Percentiles rank a stretch among this genome's conserved stretches.
Evolutionary conservation across 495 filamentous ascomycete genomes (phyloP).

Genomic region (Chaetomium cochliodes): DNA sequence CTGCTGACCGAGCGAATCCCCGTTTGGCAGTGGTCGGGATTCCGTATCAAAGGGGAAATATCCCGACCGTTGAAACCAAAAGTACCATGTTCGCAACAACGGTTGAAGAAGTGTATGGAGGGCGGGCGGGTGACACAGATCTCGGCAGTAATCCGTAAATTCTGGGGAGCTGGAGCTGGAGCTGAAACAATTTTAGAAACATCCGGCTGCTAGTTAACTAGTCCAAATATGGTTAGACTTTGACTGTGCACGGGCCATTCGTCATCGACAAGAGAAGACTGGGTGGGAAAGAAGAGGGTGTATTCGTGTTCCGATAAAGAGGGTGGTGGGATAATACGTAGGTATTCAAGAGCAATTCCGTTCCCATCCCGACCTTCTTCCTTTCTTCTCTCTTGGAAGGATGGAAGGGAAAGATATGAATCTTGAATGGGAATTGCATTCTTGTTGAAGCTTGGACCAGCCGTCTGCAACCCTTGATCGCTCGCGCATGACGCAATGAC

Average conservation of each 20-base stretch:
- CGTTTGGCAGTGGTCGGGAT: not conserved
- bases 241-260: not conserved
- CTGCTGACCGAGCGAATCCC: not conserved
- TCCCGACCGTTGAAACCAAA: not conserved
- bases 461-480: not conserved
- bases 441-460: no score
- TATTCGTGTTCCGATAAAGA: no score
- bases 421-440: no score
- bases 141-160: not conserved
- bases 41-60: not conserved
- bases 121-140: slow-evolving; percentile 1
- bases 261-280: no score
- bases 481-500: slow-evolving; percentile 5
- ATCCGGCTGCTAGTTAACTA: not conserved
- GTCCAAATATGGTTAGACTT: not conserved
- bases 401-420: no score
- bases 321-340: no score
- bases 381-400: no score
- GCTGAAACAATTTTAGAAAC: slow-evolving; percentile 11
- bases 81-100: not conserved
- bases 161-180: not conserved
- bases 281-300: no score
- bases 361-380: no score
- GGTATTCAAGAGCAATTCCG: no score
- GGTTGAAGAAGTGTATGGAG: not conserved